Percentiles rank a stretch among this genome's conserved stretches.
Conservation (phyloP, 75 land plant genomes). For the Azolla pinnata region DNA sequence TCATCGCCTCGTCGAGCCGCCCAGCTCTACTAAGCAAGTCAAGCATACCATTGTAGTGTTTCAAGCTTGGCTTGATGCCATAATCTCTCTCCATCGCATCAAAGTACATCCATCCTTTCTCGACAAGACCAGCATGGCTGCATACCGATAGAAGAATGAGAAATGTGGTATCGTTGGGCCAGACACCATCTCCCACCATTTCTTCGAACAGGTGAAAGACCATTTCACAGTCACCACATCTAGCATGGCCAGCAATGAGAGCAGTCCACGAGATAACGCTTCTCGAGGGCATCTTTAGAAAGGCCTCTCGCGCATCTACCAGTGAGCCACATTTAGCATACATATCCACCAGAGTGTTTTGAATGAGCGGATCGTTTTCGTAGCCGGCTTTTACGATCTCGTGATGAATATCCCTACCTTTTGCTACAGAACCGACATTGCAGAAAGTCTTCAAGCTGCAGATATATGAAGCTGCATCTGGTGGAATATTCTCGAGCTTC, state of each 20-base stretch:
- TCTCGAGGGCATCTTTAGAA: conserved; percentile 33
- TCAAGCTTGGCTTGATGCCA: conserved; percentile 28
- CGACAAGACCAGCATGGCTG: conserved; percentile 34
- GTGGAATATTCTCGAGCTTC: not conserved
- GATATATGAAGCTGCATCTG: conserved; percentile 5
- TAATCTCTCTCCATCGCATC: conserved; percentile 20
- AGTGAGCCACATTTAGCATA: conserved; percentile 10
- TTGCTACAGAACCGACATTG: not conserved
- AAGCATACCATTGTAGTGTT: conserved; percentile 47
- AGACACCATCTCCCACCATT: conserved; percentile 19
- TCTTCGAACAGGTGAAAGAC: conserved; percentile 32
- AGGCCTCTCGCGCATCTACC: conserved; percentile 29
- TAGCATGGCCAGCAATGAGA: conserved; percentile 36
- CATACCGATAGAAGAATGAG: conserved; percentile 37
- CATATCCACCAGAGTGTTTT: not conserved
- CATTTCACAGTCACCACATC: conserved; percentile 19
- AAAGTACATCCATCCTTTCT: conserved; percentile 29
- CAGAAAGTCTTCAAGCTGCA: conserved; percentile 4
- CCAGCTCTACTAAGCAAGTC: conserved; percentile 46
- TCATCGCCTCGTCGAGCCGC: conserved; percentile 32
- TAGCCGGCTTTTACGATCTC: not conserved
- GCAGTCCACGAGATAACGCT: conserved; percentile 42
- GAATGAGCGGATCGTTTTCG: not conserved
- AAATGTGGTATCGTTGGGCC: conserved; percentile 33
- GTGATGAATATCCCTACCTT: not conserved